Evolutionary conservation across 2,329 filamentous ascomycete species (phyloP), one percentile per base, ranked within the genome.

Genomic region (Verticillium zaregamsianum): DNA sequence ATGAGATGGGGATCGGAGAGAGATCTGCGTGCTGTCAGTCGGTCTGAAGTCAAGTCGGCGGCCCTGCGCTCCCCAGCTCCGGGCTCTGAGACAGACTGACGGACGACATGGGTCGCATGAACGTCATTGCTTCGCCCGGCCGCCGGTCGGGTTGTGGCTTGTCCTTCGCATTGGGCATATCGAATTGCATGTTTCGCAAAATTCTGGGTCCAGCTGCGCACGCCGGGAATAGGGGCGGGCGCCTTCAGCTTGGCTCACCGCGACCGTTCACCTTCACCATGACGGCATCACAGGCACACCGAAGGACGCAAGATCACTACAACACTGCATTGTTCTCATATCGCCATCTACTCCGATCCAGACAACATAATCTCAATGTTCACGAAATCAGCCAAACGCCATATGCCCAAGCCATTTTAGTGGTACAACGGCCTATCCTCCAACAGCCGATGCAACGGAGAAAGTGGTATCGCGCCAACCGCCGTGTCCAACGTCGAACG

Each of bases 371-470:
- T 23, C n/a, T 23, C 45, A 52, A 52, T 52, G 45, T 52, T 52
- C 45, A 52, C 45, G 20, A 52, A 52, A 20, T 52, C 45, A 52
- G n/a, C 45, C 45, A 52, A 52, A 66, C 64, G 64, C 64, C 64
- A 62, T 56, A 63, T 65, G 61, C 64, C 64, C 64, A 66, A 66
- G 64, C 64, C 63, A 65, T 63, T 64, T 65, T 65, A 66, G 40
- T 54, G 64, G 60, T 66, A 66, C 64, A 66, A 60, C 60, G 64
- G 61, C 63, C 61, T 63, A 58, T 59, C 57, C 64, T n/a, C 61
- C 40, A 33, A 39, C 31, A 63, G 62, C 63, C 58, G 62, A 60
- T 63, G 59, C 59, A 59, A 65, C 58, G 33, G 40, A 59, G 63
- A 65, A 32, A 39, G 33, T 52, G 57, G 57, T 59, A 52, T 59